A percentile compares a stretch with the other conserved stretches of the same genome.
Evolutionary conservation across 768 basidiomycete genomes (phyloP).

Genomic region (Dentipellis fragilis): DNA sequence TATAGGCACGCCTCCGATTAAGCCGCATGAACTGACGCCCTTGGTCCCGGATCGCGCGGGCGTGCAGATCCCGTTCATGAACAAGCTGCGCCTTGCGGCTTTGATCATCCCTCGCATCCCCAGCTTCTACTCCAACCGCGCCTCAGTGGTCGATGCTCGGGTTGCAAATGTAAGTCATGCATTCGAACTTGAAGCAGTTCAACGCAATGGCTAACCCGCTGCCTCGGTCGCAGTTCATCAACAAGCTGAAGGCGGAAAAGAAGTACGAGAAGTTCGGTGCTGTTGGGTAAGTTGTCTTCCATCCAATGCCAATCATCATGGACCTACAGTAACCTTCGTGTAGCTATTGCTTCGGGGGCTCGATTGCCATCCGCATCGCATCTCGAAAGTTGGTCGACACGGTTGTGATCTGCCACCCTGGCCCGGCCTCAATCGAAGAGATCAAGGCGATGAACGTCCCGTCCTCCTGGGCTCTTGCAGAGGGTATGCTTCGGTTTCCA

Average conservation of each 20-base stretch:
- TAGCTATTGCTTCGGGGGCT: slow-evolving; percentile 31
- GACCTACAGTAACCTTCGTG: background rate
- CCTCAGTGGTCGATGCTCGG: slow-evolving; percentile 20
- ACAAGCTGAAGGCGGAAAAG: slow-evolving; percentile 26
- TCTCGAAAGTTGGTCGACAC: slow-evolving; percentile 24
- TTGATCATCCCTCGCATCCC: slow-evolving; percentile 16
- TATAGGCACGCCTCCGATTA: slow-evolving; percentile 21
- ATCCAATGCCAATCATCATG: background rate
- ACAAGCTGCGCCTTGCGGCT: slow-evolving; percentile 13
- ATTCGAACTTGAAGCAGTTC: background rate
- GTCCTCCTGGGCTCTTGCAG: slow-evolving; percentile 26
- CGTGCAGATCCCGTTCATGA: slow-evolving; percentile 10
- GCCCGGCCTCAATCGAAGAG: slow-evolving; percentile 17
- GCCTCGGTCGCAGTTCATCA: slow-evolving; percentile 22
- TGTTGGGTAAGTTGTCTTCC: slow-evolving; percentile 25
- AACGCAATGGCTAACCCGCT: background rate
- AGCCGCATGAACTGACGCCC: slow-evolving; percentile 18
- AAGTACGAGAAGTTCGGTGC: slow-evolving; percentile 31
- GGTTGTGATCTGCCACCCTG: slow-evolving; percentile 34
- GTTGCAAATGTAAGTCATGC: slow-evolving; percentile 14
- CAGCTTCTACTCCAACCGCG: slow-evolving; percentile 16
- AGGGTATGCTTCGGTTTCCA: slow-evolving; percentile 18
- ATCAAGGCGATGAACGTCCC: slow-evolving; percentile 26
- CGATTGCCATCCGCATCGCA: slow-evolving; percentile 20
- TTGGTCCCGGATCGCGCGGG: slow-evolving; percentile 22